Evolutionary conservation across 225 moss, liverwort and hornwort species (phyloP), one percentile per base, ranked within the genome.

Genomic region (Neckera pumila): DNA sequence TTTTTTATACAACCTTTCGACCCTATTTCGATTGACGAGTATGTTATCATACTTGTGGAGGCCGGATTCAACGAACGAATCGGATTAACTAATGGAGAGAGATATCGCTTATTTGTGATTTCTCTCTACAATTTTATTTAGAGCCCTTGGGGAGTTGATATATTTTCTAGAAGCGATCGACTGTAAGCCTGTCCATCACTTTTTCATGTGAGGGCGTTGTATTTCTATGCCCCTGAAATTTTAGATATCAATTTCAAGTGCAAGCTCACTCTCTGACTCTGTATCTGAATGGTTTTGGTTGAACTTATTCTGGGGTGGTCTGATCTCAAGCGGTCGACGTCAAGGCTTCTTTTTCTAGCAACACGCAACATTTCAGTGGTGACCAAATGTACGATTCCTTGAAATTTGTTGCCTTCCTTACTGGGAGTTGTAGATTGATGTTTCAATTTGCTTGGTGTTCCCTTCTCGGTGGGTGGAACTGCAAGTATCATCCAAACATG

Each of bases 21-120:
- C 49, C 66, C 85, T 83, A 36, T 43, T 84, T 85, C 88, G 56
- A 89, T 88, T 82, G 84, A 84, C 64, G 84, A 90, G 89, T 82
- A 77, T 85, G 84, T 45, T 67, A 83, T 53, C 31, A 31, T 86
- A 81, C 77, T 87, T 88, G 83, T 81, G 60, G 38, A 90, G 89
- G 87, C 81, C 53, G 47, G 20, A 90, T 83, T 47, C 34, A 63
- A 84, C 34, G 26, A 56, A 75, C 21, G 66, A 36, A 59, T 78
- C 36, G 59, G 38, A 89, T 88, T 60, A 81, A 34, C 20, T 80
- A 72, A 31, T 66, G 78, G 88, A 85, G 65, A 81, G 73, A 79
- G 73, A 88, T 49, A 60, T 82, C 83, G 56, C 59, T 59, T 64
- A 91, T 77, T 86, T 64, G 66, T 56, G 51, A 81, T 81, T 53